Evolutionary conservation across 2,329 filamentous ascomycete species (phyloP).

Genomic region (Lachnellula suecica): DNA sequence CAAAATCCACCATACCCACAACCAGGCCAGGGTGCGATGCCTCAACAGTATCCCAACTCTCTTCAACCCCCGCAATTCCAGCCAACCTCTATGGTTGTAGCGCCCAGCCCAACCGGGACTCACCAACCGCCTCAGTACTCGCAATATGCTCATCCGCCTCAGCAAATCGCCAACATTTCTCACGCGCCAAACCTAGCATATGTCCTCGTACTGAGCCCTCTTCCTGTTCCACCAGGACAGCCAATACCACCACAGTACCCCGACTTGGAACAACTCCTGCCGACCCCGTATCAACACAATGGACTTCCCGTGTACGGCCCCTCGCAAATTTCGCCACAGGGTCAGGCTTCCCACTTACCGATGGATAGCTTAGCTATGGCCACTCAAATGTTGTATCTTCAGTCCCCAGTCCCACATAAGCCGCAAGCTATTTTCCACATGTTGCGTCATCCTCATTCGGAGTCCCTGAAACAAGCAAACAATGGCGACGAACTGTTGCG

Average conservation of each 20-base stretch:
- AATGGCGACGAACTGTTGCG: not conserved
- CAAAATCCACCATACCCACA: too few species aligned
- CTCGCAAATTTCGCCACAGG: not conserved
- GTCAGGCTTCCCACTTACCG: constrained; percentile 1
- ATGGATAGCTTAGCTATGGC: not conserved
- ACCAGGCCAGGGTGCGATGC: not conserved
- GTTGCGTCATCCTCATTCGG: constrained; percentile 9
- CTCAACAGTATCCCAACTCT: not conserved
- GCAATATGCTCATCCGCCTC: not conserved
- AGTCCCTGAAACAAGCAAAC: not conserved
- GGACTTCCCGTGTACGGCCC: not conserved
- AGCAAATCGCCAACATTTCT: not conserved
- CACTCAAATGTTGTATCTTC: not conserved
- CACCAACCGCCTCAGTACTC: not conserved
- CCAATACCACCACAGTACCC: not conserved
- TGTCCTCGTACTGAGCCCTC: not conserved
- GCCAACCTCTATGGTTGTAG: not conserved
- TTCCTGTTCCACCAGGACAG: not conserved
- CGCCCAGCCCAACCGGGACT: not conserved
- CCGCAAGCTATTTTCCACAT: constrained; percentile 4
- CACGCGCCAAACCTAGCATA: not conserved
- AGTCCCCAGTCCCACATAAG: not conserved
- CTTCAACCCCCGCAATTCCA: not conserved
- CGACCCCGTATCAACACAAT: not conserved
- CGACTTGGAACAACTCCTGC: not conserved